phyloP scores from a whole-genome alignment of 1,139 yeast species.

The Entelexis sorbosivorans region DNA sequence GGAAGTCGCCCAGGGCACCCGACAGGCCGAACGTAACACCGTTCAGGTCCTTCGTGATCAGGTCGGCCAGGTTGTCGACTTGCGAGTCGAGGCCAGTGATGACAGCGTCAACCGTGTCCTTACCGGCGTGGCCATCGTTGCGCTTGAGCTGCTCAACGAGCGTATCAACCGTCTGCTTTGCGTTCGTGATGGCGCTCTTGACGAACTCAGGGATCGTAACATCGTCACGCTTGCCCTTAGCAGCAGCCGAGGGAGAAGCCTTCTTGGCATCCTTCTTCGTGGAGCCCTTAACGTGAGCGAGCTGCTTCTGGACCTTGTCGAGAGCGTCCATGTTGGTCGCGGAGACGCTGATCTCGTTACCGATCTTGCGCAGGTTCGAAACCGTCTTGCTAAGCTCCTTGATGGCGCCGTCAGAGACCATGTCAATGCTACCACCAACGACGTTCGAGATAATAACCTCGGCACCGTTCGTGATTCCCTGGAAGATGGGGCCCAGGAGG shows the following conservation, averaged over 20 bases:
- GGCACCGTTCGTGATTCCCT: constrained; percentile 28
- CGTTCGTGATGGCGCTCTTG: constrained; percentile 23
- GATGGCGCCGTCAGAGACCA: constrained; percentile 21
- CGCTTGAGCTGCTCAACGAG: constrained; percentile 23
- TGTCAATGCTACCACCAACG: constrained; percentile 22
- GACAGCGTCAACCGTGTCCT: constrained; percentile 24
- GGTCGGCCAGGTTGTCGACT: constrained; percentile 28
- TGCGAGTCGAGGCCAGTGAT: constrained; percentile 31
- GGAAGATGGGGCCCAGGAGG: constrained; percentile 28
- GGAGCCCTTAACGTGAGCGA: neutral
- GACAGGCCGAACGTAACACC: constrained; percentile 26
- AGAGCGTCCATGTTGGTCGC: constrained; percentile 9
- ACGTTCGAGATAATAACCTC: constrained; percentile 26
- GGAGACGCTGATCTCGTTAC: constrained; percentile 12
- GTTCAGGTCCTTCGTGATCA: constrained; percentile 21
- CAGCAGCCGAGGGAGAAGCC: neutral
- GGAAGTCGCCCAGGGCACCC: constrained; percentile 24
- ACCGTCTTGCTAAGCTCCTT: constrained; percentile 13
- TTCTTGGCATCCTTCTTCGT: neutral
- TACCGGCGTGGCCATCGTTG: constrained; percentile 24
- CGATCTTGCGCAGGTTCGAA: constrained; percentile 7
- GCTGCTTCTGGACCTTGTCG: constrained; percentile 12
- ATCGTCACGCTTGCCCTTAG: constrained; percentile 12
- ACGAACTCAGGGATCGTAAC: constrained; percentile 1
- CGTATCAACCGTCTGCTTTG: constrained; percentile 26